Evolutionary conservation across 2,329 filamentous ascomycete genomes (phyloP), one percentile per base, ranked within the genome.

Genomic region (Aspergillus floridensis): DNA sequence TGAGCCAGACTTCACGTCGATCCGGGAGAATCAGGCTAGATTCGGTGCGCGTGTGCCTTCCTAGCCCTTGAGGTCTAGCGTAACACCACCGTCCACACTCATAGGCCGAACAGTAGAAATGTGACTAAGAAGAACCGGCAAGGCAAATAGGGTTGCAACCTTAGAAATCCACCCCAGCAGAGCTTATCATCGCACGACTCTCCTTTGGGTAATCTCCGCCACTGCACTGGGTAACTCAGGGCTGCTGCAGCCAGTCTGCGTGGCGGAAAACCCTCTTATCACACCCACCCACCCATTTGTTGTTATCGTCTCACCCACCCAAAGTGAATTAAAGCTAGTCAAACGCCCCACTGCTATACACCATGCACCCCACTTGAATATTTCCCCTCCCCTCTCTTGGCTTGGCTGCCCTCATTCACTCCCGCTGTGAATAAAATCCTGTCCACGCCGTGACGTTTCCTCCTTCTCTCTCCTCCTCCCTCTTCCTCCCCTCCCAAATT

Each of bases 61-160:
- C 14, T n/a, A 22, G 35, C 7, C 6, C 7, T 55, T 55, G 7
- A 0, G 53, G 53, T 5, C 22, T 55, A 55, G 53, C 26, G 53
- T 55, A 55, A 26, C 26, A 41, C 19, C 26, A 29, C 5, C 16
- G 6, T 19, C n/a, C 11, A 29, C 24, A 12, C 24, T 47, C 26
- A 55, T 55, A 48, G 53, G 53, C 11, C 8, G 4, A 8, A 1
- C 21, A 35, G 32, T 2, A 12, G 32, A 35, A 5, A 1, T 44
- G 26, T 55, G 53, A 55, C 53, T 55, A 55, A 55, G 53, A 55
- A 47, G 29, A 55, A 55, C 53, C 8, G 21, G 38, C 53, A 19
- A 55, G 26, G n/a, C 44, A 55, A 55, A 55, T 55, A 55, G 53
- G 53, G 53, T 55, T 55, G 26, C 41, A 55, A 55, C 53, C 53